A percentile compares a stretch with the other conserved stretches of the same genome.
Evolutionary conservation across 176 grass and related monocot species (phyloP).

Genomic region (Coix lacrymajobi): DNA sequence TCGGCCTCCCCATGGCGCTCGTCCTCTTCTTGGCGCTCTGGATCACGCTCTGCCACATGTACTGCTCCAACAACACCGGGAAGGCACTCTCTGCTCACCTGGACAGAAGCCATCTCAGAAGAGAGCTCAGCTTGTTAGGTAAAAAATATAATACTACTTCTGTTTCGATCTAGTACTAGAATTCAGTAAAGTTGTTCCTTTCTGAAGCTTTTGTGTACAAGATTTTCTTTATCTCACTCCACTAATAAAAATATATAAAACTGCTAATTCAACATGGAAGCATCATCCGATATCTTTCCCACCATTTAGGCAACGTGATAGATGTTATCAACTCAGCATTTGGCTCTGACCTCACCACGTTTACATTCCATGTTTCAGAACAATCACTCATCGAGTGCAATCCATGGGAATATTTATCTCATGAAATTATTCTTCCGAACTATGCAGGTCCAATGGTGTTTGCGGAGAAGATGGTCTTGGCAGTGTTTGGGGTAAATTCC

Average conservation of each 20-base stretch:
- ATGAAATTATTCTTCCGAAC: not conserved
- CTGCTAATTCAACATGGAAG: not conserved
- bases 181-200: not conserved
- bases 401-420: not conserved
- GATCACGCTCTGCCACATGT: slow-evolving; percentile 55
- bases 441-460: slow-evolving; percentile 76
- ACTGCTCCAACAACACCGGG: slow-evolving; percentile 55
- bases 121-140: slow-evolving; percentile 80
- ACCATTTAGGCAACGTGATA: not conserved
- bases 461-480: slow-evolving; percentile 91
- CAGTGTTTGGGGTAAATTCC: slow-evolving; percentile 72
- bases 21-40: slow-evolving; percentile 61
- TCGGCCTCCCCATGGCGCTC: slow-evolving; percentile 73
- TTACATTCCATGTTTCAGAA: not conserved
- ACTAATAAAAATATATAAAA: not conserved
- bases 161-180: not conserved
- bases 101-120: slow-evolving; percentile 68
- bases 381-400: not conserved
- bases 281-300: not conserved
- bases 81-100: slow-evolving; percentile 70
- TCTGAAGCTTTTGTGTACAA: not conserved
- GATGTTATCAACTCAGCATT: not conserved
- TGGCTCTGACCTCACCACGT: not conserved
- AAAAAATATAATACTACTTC: not conserved
- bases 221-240: not conserved